A percentile compares a stretch with the other conserved stretches of the same genome.
phyloP scores from a whole-genome alignment of 768 basidiomycete genomes.

The Gyrodon lividus region DNA sequence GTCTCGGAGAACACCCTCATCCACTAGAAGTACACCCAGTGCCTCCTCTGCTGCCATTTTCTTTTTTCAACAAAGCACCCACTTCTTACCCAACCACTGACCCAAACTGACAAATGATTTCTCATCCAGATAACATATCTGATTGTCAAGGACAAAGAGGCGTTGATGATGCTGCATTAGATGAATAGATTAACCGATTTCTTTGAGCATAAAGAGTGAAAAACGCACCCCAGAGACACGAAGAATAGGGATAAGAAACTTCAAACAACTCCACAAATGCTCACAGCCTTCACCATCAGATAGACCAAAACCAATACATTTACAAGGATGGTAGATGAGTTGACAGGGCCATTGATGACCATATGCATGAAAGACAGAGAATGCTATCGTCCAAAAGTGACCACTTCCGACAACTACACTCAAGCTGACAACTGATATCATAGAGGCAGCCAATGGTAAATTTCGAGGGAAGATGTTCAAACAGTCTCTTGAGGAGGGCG shows the following conservation, averaged over 20 bases:
- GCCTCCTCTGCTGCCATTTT: neutral
- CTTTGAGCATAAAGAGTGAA: slow-evolving; percentile 1
- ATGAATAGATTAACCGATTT: slow-evolving; percentile 7
- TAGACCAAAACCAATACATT: too few relatives aligned
- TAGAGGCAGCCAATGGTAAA: too few relatives aligned
- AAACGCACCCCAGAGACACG: slow-evolving; percentile 13
- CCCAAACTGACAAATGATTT: slow-evolving; percentile 10
- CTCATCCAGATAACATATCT: too few relatives aligned
- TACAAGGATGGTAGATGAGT: too few relatives aligned
- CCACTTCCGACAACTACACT: slow-evolving; percentile 12
- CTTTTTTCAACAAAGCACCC: neutral
- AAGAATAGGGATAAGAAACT: too few relatives aligned
- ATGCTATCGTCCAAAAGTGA: neutral
- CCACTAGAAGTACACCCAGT: neutral
- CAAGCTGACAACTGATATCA: slow-evolving; percentile 35
- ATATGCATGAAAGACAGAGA: slow-evolving; percentile 33
- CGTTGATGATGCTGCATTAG: neutral
- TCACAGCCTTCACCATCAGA: slow-evolving; percentile 35
- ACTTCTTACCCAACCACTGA: slow-evolving; percentile 6
- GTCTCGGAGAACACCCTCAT: too few relatives aligned
- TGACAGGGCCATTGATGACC: too few relatives aligned
- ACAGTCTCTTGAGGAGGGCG: neutral
- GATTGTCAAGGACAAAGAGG: neutral
- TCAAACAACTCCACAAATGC: slow-evolving; percentile 29
- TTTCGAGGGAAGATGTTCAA: slow-evolving; percentile 14